Percentiles rank a stretch among this genome's conserved stretches.
These are phyloP conservation scores for Tardiomyces depauwii DNA, from an alignment of 1,139 yeast genomes.

Conservation along the genomic window DNA sequence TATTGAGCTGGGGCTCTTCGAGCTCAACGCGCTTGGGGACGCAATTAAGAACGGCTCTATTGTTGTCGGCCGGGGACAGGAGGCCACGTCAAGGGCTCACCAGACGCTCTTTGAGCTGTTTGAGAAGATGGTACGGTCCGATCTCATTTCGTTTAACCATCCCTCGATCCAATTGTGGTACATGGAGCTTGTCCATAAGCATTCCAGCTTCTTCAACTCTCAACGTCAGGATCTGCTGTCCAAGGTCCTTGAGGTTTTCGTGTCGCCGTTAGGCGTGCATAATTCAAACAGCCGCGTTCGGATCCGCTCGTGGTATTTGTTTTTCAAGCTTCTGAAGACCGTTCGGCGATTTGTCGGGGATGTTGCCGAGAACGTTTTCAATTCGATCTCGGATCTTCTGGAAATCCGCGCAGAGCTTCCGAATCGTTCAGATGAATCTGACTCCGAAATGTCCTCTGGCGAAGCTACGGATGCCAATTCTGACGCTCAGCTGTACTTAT, in stretches of 20 bases:
- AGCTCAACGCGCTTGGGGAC: conserved; percentile 70
- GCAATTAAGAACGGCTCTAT: conserved; percentile 64
- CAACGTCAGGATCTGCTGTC: conserved; percentile 36
- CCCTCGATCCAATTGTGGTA: conserved; percentile 70
- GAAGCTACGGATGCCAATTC: conserved; percentile 42
- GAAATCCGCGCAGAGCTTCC: conserved; percentile 49
- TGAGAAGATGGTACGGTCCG: conserved; percentile 51
- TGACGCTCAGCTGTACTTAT: conserved; percentile 69
- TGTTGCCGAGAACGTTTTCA: conserved; percentile 36
- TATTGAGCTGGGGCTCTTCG: conserved; percentile 77
- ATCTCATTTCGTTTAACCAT: conserved; percentile 40
- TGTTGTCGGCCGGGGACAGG: conserved; percentile 47
- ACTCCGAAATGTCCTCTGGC: conserved; percentile 26
- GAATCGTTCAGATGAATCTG: conserved; percentile 23
- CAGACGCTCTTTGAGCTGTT: conserved; percentile 36
- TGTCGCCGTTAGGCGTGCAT: conserved; percentile 72
- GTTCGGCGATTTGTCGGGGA: conserved; percentile 53
- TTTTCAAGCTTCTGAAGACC: conserved; percentile 68
- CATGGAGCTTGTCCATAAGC: conserved; percentile 78
- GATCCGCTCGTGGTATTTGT: conserved; percentile 81
- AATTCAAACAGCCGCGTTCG: conserved; percentile 53
- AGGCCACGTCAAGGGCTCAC: conserved; percentile 35
- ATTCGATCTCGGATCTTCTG: conserved; percentile 42
- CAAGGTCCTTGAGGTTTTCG: conserved; percentile 63
- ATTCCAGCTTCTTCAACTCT: conserved; percentile 52